phyloP scores from a whole-genome alignment of 371 early-diverging fungal species.

The Mortierella sp. region DNA sequence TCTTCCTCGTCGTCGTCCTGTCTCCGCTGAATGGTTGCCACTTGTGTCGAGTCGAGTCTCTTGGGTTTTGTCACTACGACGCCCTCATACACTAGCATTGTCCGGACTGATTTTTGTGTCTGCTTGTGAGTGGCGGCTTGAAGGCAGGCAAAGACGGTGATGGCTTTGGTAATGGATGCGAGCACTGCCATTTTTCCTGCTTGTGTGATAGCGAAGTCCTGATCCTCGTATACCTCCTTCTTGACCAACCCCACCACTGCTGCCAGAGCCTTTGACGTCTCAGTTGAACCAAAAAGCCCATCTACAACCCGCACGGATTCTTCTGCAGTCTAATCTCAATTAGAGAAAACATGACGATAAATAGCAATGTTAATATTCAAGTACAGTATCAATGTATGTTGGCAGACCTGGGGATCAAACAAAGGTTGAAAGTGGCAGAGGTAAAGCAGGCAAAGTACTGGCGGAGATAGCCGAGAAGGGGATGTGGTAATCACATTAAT shows the following conservation, averaged over 20 bases:
- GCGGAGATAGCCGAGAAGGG: neutral
- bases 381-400: neutral
- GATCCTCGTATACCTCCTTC: conserved; percentile 82
- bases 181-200: conserved; percentile 79
- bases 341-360: neutral
- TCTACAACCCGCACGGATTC: conserved; percentile 93
- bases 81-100: conserved; percentile 69
- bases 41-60: conserved; percentile 34
- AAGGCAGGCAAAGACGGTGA: conserved; percentile 88
- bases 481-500: conserved; percentile 10
- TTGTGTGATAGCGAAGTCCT: conserved; percentile 74
- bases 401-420: neutral
- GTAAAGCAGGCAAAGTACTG: neutral
- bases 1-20: conserved; percentile 32
- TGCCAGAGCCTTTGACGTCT: conserved; percentile 90
- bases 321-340: conserved; percentile 76
- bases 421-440: neutral
- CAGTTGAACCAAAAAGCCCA: conserved; percentile 93
- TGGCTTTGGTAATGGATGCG: conserved; percentile 82
- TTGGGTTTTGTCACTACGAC: conserved; percentile 63
- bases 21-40: conserved; percentile 11
- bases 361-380: neutral
- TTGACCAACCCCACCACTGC: conserved; percentile 85
- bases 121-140: conserved; percentile 84
- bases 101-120: conserved; percentile 63